Evolutionary conservation across 1,284 basidiomycete genomes (phyloP).

Genomic region (Trametes polyzona): DNA sequence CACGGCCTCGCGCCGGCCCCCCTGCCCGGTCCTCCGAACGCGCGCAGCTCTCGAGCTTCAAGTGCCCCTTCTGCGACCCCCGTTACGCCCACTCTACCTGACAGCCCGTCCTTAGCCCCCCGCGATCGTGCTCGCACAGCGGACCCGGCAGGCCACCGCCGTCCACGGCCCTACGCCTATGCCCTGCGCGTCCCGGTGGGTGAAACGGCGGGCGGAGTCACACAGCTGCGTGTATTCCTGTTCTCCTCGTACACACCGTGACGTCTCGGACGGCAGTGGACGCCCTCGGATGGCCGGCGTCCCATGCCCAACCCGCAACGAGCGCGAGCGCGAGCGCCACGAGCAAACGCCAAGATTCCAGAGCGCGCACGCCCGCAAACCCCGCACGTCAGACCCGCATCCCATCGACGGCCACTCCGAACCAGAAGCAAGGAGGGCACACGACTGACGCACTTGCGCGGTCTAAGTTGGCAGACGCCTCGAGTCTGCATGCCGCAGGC

Average conservation of each 20-base stretch:
- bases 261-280: not conserved
- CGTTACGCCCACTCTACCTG: not conserved
- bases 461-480: too few species aligned
- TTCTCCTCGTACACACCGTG: too few species aligned
- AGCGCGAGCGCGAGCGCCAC: too few species aligned
- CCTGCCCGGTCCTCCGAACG: slow-evolving; percentile 3
- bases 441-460: not conserved
- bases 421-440: slow-evolving; percentile 1
- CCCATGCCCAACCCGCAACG: too few species aligned
- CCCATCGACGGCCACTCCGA: not conserved
- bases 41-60: not conserved
- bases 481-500: too few species aligned
- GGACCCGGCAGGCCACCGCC: too few species aligned
- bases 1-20: not conserved
- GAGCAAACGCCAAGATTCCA: too few species aligned
- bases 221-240: not conserved
- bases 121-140: too few species aligned
- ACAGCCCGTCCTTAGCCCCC: not conserved
- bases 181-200: not conserved
- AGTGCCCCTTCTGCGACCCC: not conserved
- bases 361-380: not conserved
- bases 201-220: not conserved
- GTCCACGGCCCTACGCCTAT: not conserved
- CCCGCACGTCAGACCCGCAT: not conserved
- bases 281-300: not conserved